Percentiles rank a stretch among this genome's conserved stretches.
These are phyloP conservation scores for Aspergillus bombycis DNA, from an alignment of 2,329 filamentous ascomycete genomes.

Conservation along the genomic window DNA sequence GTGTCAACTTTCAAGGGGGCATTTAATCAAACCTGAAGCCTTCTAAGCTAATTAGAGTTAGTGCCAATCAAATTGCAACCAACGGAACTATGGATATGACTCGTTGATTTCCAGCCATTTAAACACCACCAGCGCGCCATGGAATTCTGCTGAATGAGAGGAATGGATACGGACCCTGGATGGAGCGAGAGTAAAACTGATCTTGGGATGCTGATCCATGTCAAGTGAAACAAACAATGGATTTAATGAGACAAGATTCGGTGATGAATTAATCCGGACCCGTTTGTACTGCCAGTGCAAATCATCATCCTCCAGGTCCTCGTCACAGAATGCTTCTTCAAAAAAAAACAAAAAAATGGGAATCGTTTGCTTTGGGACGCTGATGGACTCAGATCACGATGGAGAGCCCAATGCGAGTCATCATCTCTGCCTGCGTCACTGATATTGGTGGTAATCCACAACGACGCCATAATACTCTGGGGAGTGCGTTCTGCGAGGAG, in stretches of 20 bases:
- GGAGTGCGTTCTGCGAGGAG: constrained; percentile 16
- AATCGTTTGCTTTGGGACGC: background rate
- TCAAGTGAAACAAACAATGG: constrained; percentile 2
- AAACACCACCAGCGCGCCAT: background rate
- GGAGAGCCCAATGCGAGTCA: constrained; percentile 13
- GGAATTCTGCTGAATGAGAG: background rate
- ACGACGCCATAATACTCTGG: constrained; percentile 22
- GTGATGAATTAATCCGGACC: constrained; percentile 3
- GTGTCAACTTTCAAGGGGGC: background rate
- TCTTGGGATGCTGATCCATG: background rate
- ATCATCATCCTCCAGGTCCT: background rate
- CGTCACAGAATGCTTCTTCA: too few relatives aligned
- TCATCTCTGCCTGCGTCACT: constrained; percentile 21
- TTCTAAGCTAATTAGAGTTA: background rate
- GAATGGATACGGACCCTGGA: background rate
- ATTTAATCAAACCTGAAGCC: background rate
- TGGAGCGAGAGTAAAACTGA: background rate
- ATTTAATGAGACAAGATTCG: background rate
- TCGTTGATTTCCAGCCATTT: background rate
- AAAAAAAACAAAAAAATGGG: background rate
- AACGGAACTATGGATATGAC: background rate
- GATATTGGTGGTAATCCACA: constrained; percentile 25
- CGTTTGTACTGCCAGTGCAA: background rate
- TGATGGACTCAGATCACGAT: background rate
- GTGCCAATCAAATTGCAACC: background rate